A percentile compares a stretch with the other conserved stretches of the same genome.
Conservation (phyloP, 352 stramenopile genomes). For the Phytophthora sp. region DNA sequence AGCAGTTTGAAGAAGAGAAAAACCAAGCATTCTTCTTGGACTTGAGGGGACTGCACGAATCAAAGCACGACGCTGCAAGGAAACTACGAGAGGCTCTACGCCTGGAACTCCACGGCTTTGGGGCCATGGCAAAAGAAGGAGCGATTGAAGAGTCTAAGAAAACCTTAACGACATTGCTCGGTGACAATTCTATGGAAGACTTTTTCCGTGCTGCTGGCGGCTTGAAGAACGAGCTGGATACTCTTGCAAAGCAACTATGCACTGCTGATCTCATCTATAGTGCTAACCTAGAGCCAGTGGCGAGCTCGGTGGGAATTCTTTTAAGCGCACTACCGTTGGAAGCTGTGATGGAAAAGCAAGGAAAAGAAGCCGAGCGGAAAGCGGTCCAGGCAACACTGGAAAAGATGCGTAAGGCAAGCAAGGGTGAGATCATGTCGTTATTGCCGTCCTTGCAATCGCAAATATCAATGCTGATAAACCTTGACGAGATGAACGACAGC, state of each 20-base stretch:
- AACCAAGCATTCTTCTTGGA: conserved; percentile 66
- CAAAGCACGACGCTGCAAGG: conserved; percentile 41
- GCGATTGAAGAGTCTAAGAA: conserved; percentile 40
- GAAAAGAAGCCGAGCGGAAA: conserved; percentile 75
- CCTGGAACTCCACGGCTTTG: conserved; percentile 66
- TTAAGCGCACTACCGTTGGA: conserved; percentile 70
- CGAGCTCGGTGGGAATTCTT: conserved; percentile 43
- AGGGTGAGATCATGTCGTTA: conserved; percentile 75
- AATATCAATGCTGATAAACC: conserved; percentile 47
- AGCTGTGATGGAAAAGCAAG: conserved; percentile 76
- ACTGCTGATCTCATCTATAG: conserved; percentile 84
- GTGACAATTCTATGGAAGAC: conserved; percentile 67
- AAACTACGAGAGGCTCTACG: conserved; percentile 53
- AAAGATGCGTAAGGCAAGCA: conserved; percentile 80
- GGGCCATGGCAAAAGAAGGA: conserved; percentile 64
- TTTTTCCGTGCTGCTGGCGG: conserved; percentile 85
- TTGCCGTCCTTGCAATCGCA: conserved; percentile 71
- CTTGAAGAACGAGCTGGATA: conserved; percentile 76
- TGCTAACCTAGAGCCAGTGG: conserved; percentile 51
- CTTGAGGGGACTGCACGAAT: conserved; percentile 48
- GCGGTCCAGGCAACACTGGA: conserved; percentile 79
- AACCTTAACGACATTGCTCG: conserved; percentile 42
- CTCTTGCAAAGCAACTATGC: conserved; percentile 65
- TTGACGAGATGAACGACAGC: conserved; percentile 55
- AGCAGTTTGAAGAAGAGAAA: conserved; percentile 71